Evolutionary conservation across 306 rosid species (phyloP).

Genomic region (Lablab purpureus): DNA sequence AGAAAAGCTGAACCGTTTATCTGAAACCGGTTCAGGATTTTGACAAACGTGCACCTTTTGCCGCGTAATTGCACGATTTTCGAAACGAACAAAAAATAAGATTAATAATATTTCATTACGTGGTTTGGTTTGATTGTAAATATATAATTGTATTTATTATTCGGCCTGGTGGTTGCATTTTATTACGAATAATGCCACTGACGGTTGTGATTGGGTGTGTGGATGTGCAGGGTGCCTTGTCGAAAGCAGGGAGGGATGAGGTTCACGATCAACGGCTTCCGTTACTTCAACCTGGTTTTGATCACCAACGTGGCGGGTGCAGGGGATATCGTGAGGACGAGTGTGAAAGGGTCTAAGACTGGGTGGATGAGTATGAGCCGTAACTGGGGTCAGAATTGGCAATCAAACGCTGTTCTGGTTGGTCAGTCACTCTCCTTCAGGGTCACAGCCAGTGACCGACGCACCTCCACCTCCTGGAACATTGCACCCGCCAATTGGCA

Average conservation of each 20-base stretch:
- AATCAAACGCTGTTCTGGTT: slow-evolving; percentile 60
- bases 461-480: slow-evolving; percentile 76
- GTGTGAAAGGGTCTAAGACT: slow-evolving; percentile 69
- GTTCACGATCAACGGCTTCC: slow-evolving; percentile 80
- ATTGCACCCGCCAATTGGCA: slow-evolving; percentile 76
- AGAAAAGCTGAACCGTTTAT: slow-evolving; percentile 22
- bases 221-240: slow-evolving; percentile 67
- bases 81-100: neutral
- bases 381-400: slow-evolving; percentile 98
- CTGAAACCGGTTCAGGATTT: slow-evolving; percentile 40
- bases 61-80: slow-evolving; percentile 39
- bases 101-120: too few relatives aligned
- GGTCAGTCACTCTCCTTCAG: slow-evolving; percentile 90
- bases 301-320: slow-evolving; percentile 89
- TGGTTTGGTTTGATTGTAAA: neutral
- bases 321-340: slow-evolving; percentile 70
- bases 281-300: slow-evolving; percentile 82
- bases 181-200: slow-evolving; percentile 27
- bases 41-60: slow-evolving; percentile 24
- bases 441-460: slow-evolving; percentile 76
- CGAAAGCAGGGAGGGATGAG: slow-evolving; percentile 77
- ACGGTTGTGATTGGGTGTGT: neutral
- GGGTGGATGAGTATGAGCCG: slow-evolving; percentile 86
- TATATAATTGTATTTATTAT: too few relatives aligned
- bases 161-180: neutral